Evolutionary conservation across 257 asterid genomes (phyloP).

Genomic region (Solanum etuberosum): DNA sequence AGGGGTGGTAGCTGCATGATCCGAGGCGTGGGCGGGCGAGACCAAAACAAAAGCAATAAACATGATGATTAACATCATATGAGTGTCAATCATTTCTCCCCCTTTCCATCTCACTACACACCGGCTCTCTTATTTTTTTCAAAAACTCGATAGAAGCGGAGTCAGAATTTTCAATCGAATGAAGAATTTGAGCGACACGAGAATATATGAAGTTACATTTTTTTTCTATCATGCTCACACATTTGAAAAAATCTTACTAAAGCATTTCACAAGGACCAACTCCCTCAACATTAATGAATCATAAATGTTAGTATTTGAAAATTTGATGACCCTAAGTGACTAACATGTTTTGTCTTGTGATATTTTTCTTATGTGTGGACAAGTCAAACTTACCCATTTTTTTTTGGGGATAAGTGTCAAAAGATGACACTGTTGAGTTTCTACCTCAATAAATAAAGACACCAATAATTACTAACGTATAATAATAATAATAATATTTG

Average conservation of each 20-base stretch:
- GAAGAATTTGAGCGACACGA: fast-evolving
- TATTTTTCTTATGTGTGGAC: background rate
- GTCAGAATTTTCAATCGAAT: too few relatives aligned
- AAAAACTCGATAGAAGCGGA: background rate
- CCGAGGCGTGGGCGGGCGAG: background rate
- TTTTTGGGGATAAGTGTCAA: background rate
- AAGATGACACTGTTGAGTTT: background rate
- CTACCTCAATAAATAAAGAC: background rate
- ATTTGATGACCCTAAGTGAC: background rate
- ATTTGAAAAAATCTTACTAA: too few relatives aligned
- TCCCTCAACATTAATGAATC: background rate
- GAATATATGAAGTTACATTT: background rate
- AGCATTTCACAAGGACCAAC: background rate
- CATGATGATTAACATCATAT: background rate
- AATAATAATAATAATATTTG: too few relatives aligned
- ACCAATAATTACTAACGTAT: background rate
- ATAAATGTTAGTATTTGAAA: background rate
- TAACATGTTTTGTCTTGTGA: background rate
- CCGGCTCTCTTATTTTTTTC: background rate
- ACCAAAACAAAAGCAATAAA: background rate
- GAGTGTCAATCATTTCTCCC: background rate
- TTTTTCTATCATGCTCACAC: background rate
- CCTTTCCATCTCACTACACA: background rate
- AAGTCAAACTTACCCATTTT: too few relatives aligned
- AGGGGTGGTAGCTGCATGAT: background rate